A percentile compares a stretch with the other conserved stretches of the same genome.
Conservation (phyloP, 2,329 filamentous ascomycete genomes). For the Trichoderma guizhouense region DNA sequence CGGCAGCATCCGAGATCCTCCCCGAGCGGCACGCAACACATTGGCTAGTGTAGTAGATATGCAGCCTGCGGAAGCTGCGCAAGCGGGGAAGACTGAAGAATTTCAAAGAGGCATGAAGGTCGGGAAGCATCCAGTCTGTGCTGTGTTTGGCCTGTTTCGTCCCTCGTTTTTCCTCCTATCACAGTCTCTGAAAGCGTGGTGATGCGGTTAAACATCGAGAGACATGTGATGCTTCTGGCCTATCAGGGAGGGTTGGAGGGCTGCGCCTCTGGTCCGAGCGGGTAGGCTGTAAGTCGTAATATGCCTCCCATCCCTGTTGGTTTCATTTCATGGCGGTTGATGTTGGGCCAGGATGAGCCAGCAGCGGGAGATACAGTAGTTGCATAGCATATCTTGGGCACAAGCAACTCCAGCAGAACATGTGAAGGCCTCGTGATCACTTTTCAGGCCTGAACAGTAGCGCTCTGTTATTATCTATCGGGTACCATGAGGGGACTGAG, state of each 20-base stretch:
- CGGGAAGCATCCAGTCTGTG: neutral
- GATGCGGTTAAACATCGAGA: neutral
- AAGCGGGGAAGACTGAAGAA: conserved; percentile 6
- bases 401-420: neutral
- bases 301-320: neutral
- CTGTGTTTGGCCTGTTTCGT: neutral
- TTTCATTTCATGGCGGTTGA: neutral
- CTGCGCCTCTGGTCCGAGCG: neutral
- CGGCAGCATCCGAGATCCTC: conserved; percentile 17
- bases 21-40: conserved; percentile 8
- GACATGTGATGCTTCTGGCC: neutral
- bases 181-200: neutral
- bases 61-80: neutral
- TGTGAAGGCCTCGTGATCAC: neutral
- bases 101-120: neutral
- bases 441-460: neutral
- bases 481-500: neutral
- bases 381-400: neutral
- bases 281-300: neutral
- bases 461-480: neutral
- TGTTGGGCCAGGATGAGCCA: neutral
- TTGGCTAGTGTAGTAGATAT: neutral
- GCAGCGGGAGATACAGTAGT: neutral
- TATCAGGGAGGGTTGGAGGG: neutral
- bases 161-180: neutral